Base-by-base conservation (phyloP, 345 rosid genomes). In the Hypericum androsaemum region DNA sequence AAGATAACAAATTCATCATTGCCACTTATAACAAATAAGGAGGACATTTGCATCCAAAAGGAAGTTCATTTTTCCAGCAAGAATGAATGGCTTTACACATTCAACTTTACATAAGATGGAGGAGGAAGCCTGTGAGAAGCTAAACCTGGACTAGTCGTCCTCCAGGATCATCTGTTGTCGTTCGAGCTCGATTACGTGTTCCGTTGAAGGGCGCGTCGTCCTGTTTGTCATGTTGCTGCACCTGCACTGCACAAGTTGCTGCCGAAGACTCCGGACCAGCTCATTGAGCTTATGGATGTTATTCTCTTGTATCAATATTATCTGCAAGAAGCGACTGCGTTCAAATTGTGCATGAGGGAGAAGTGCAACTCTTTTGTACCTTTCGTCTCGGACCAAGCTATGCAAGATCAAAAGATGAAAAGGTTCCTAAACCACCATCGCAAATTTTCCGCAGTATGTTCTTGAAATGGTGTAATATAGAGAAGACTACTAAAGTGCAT, bases 221-320 rank as follows among this genome's bases (percentile, higher is more conserved):
- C 76, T 78, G 48, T 28, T 50, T 9, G 77, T 74, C 57, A 65
- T 51, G 50, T 71, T 72, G 47, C 53, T 67, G 56, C 75, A 69
- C 60, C 73, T 70, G 70, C 95, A 86, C 43, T 62, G 84, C 55
- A 46, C 58, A 47, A 86, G 47, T 57, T 79, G 85, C 64, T 69
- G 64, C 64, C 64, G 75, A 61, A 90, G 95, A 59, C 68, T 82
- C 60, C 60, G 77, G 16, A 86, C 81, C 12, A 89, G 77, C 50
- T 86, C 89, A 38, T 78, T 78, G 46, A 86, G 89, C 65, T 75
- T 77, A 56, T 79, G 88, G 64, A 86, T 90, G 63, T 68, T 77
- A 62, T 81, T 84, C 74, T 86, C 98, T 67, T 80, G 96, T 11
- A 80, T 78, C 62, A 84, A 69, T 73, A 89, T 90, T 51, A 86